Evolutionary conservation across 2,329 filamentous ascomycete species (phyloP).

Genomic region (Pseudogymnoascus pannorum): DNA sequence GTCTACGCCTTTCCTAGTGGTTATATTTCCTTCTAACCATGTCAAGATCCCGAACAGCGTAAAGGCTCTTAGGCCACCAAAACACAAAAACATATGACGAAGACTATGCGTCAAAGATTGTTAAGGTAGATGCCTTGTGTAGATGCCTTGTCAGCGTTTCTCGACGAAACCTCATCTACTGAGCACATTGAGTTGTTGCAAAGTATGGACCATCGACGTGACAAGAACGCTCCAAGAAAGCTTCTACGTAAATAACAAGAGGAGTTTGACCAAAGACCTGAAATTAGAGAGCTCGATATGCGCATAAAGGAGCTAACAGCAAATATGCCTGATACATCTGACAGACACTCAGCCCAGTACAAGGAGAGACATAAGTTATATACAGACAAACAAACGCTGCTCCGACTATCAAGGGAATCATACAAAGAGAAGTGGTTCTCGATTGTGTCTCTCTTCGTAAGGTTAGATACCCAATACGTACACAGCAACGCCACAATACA

Average conservation of each 20-base stretch:
- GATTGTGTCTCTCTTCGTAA: not conserved
- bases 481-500: not conserved
- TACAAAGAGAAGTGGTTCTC: not conserved
- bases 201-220: conserved; percentile 3
- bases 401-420: not conserved
- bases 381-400: not conserved
- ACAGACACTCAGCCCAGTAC: not conserved
- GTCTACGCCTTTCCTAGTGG: not conserved
- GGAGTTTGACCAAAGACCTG: not conserved
- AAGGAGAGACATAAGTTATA: not conserved
- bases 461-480: not conserved
- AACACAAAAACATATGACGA: not conserved
- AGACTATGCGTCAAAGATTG: not conserved
- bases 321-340: not conserved
- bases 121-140: not conserved
- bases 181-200: not conserved
- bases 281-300: not conserved
- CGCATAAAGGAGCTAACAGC: not conserved
- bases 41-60: not conserved
- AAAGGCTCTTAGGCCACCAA: not conserved
- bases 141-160: too few species aligned
- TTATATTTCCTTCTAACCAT: too few species aligned
- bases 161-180: not conserved
- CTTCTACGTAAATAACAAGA: not conserved
- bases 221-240: not conserved